Evolutionary conservation across 2,329 filamentous ascomycete species (phyloP).

Genomic region (Phyllosticta citrichinensis): DNA sequence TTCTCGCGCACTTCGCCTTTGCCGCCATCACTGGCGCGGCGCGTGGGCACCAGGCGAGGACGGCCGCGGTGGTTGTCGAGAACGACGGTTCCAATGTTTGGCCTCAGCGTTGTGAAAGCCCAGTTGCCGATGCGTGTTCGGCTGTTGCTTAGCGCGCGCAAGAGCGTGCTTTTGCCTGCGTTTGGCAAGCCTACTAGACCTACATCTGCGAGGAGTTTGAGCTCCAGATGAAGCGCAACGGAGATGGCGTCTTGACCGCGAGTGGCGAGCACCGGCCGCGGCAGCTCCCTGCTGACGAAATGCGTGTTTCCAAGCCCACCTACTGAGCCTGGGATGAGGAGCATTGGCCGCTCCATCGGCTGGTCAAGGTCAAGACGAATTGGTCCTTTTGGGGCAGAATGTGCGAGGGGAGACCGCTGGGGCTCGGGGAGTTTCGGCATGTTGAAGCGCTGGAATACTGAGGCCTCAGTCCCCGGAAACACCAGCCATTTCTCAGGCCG

Average conservation of each 20-base stretch:
- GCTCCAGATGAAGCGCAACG: slow-evolving; percentile 73
- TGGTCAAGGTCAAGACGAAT: slow-evolving; percentile 50
- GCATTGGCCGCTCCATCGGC: slow-evolving; percentile 71
- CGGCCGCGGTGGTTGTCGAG: slow-evolving; percentile 78
- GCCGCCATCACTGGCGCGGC: slow-evolving; percentile 28
- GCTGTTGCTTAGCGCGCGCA: slow-evolving; percentile 79
- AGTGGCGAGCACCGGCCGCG: slow-evolving; percentile 77
- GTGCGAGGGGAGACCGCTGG: slow-evolving; percentile 47
- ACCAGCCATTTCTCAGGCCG: slow-evolving; percentile 70
- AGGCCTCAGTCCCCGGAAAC: slow-evolving; percentile 68
- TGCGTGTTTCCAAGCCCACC: slow-evolving; percentile 91
- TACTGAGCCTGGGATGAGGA: slow-evolving; percentile 78
- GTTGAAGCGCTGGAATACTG: slow-evolving; percentile 52
- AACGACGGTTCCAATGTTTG: slow-evolving; percentile 92
- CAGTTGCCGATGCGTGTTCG: slow-evolving; percentile 83
- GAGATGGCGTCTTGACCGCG: slow-evolving; percentile 71
- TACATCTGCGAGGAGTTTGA: slow-evolving; percentile 91
- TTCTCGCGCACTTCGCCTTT: slow-evolving; percentile 50
- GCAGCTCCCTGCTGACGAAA: slow-evolving; percentile 67
- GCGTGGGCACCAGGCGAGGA: slow-evolving; percentile 43
- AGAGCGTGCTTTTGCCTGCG: slow-evolving; percentile 86
- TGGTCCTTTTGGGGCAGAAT: slow-evolving; percentile 61
- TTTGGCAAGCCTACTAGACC: slow-evolving; percentile 92
- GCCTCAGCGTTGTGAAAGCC: slow-evolving; percentile 93
- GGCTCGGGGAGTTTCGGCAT: slow-evolving; percentile 49